Evolutionary conservation across 768 basidiomycete species (phyloP).

Genomic region (Tephrocybe sp.): DNA sequence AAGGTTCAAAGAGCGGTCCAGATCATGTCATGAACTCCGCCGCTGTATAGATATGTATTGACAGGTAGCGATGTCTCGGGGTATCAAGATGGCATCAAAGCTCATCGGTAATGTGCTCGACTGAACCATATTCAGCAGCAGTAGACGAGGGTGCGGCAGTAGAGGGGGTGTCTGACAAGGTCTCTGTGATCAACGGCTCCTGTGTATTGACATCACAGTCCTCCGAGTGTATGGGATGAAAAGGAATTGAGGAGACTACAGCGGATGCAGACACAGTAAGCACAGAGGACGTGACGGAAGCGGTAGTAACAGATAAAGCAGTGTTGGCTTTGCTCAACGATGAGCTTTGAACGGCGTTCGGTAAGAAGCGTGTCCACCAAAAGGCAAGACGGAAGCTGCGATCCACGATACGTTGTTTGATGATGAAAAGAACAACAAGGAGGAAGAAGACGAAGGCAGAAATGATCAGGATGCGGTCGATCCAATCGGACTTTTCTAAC

Average conservation of each 20-base stretch:
- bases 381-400: slow-evolving; percentile 74
- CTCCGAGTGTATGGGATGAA: neutral
- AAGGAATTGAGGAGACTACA: neutral
- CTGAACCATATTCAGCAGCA: neutral
- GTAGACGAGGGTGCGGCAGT: neutral
- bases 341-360: slow-evolving; percentile 41
- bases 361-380: slow-evolving; percentile 84
- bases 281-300: slow-evolving; percentile 7
- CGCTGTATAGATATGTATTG: neutral
- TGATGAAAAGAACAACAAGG: slow-evolving; percentile 78
- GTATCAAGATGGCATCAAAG: slow-evolving; percentile 3
- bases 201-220: neutral
- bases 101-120: slow-evolving; percentile 5
- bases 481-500: slow-evolving; percentile 87
- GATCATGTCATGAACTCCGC: neutral
- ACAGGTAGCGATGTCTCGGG: neutral
- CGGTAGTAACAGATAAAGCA: neutral
- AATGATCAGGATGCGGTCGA: slow-evolving; percentile 86
- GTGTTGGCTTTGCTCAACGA: slow-evolving; percentile 29
- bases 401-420: slow-evolving; percentile 86
- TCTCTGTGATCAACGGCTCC: slow-evolving; percentile 2
- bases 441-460: slow-evolving; percentile 79
- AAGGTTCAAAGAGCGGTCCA: neutral
- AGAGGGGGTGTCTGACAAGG: neutral
- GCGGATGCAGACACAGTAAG: slow-evolving; percentile 4